Base-by-base conservation (phyloP, 306 rosid genomes). In the apple (Malus domestica) region DNA sequence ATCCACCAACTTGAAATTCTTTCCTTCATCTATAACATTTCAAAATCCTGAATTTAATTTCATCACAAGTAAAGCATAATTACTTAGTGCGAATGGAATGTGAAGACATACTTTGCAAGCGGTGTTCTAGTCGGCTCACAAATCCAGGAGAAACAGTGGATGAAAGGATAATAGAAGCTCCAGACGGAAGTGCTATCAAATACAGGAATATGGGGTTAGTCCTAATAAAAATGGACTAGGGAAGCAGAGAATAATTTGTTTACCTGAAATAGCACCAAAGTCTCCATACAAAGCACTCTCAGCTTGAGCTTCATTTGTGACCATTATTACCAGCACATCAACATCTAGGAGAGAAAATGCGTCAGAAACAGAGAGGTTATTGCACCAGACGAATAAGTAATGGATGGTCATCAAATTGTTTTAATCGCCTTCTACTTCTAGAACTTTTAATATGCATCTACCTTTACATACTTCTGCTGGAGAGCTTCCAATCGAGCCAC, bases 121-220 rank as follows among this genome's bases (percentile, higher is more conserved):
- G 90, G 25, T 27, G 89, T 80, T 94, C 92, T 44, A 94, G 90
- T 87, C 91, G 89, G 85, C 86, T 84, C 83, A 94, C 89, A 68
- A 80, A 94, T 85, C 88, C 97, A 65, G 96, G 98, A 90, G 98
- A 94, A 84, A 94, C 98, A 7, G 98, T 94, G 75, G 98, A 94
- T 59, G 95, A 89, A 67, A 94, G 91, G 69, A 94, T 77, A 33
- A 94, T 81, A 58, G 96, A 78, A 78, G 98, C 95, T 71, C 97
- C 98, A 20, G 82, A 52, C 18, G 96, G 93, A 85, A 94, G 97
- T 55, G 82, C 98, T 94, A 75, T 71, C 67, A 32, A 76, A 79
- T 49, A 72, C 63, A 80, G 59, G 82, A 78, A 76, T 42, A 76
- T 42, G 73, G 80, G 67, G 80, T 87, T 68, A 90, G 77, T 71